Base-by-base conservation (phyloP, 768 basidiomycete species). In the Leccinum obscurum region DNA sequence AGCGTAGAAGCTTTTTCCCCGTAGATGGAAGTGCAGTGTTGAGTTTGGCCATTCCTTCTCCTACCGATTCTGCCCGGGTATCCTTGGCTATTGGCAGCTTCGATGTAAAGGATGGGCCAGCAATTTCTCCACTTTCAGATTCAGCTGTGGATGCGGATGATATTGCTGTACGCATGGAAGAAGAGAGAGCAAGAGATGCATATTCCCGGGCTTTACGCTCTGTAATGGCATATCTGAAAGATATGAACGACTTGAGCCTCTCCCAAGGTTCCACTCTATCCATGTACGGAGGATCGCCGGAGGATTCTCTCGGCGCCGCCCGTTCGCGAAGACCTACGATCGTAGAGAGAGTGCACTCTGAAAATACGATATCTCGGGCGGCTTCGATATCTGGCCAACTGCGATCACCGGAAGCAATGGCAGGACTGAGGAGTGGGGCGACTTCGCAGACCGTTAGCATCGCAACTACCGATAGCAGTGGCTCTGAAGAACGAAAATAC, bases 161-260 rank as follows among this genome's bases (percentile, higher is more conserved):
- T 52, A 75, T 66, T 48, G 44, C 77, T 56, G 71, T 81, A 56
- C 83, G 84, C 39, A 83, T 82, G 57, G 90, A 92, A 75, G 88
- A 89, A 72, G 89, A 90, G 61, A 80, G 86, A 34, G 83, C 80
- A 17, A 81, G 85, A 32, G 90, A 92, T 68, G 81, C 85, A 32
- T 89, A 89, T 70, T 86, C 85, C 67, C 83, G 90, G 49, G 94
- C 93, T 34, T 80, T 99, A 55, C 85, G 92, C 57, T 90, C 92
- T 10, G 86, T 99, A 17, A 95, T 98, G 90, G 93, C 94, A 7
- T 99, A 98, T 74, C 82, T 99, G 20, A 87, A 87, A 67, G 97
- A 99, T 68, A 89, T 99, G 86, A 90, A 95, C 69, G 97, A 99
- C 69, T 80, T 99, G 32, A 88, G 87, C 17, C 74, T 86, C 64